Evolutionary conservation across 257 asterid species (phyloP), one percentile per base, ranked within the genome.

Genomic region (Rauvolfia tetraphylla): DNA sequence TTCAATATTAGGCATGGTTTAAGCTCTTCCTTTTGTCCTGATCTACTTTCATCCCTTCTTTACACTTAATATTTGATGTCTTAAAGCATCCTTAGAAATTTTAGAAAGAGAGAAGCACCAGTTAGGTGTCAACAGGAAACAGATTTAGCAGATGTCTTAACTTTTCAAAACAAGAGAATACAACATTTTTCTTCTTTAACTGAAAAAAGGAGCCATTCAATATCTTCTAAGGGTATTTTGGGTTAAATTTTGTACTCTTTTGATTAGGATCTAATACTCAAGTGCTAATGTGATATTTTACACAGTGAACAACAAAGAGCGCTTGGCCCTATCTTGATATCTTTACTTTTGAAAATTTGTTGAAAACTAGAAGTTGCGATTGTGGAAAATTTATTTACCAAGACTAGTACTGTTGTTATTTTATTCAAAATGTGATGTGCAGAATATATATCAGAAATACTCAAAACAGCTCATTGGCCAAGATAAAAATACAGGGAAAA

Each of bases 1-100:
- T 95, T 95, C 82, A 89, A 93, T 86, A 86, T 95, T 49, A 95
- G 99, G 99, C 88, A 89, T 36, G 58, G 72, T 79, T 79, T 61
- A 31, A 34, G 18, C 29, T 79, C 25, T 73, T 68, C 14, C 18
- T 65, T 48, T 14, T 18, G 18, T 76, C 23, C 46, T 61, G 62
- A 38, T 41, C 72, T 38, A 23, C 41, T 53, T 25, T 58, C 71
- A 33, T 51, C 76, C 68, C 46, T 41, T 79, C 49, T 62, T 36
- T 74, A 39, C 49, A 53, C 23, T 38, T 33, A 65, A 1, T 3
- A 34, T 1, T 62, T 62, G 42, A 31, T 62, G 41, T 18, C 31
- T 7, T 62, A 62, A 31, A 62, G 34, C 67, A 62, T 62, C 18
- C 18, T 7, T 62, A 31, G 38, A 12, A 15, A 11, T 25, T 61